A percentile compares a stretch with the other conserved stretches of the same genome.
Conservation (phyloP, 1,284 basidiomycete species). For the Fomes fomentarius region DNA sequence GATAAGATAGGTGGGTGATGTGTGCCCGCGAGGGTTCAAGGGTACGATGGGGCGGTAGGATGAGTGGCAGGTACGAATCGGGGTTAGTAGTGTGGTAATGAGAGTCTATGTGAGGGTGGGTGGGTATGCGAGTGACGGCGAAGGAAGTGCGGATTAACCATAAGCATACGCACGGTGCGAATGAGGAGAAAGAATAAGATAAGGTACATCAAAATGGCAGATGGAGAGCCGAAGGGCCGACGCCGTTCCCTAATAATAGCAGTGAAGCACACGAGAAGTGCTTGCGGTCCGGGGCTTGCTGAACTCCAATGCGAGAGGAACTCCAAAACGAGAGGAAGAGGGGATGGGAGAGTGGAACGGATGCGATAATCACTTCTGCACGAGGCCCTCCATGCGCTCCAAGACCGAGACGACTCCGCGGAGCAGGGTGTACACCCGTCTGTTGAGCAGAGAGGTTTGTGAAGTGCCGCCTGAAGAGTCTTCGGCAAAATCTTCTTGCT, state of each 20-base stretch:
- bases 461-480: slow-evolving; percentile 18
- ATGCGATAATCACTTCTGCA: slow-evolving; percentile 31
- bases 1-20: not conserved
- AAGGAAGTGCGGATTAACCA: not conserved
- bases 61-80: not conserved
- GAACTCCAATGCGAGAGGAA: too few relatives aligned
- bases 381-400: slow-evolving; percentile 64
- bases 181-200: slow-evolving; percentile 1
- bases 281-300: too few relatives aligned
- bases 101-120: not conserved
- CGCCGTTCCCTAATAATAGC: too few relatives aligned
- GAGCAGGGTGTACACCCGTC: slow-evolving; percentile 57
- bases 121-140: not conserved
- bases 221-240: not conserved
- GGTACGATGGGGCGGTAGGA: too few relatives aligned
- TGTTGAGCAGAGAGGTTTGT: slow-evolving; percentile 51
- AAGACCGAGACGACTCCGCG: slow-evolving; percentile 61
- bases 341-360: not conserved
- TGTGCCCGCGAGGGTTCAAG: too few relatives aligned
- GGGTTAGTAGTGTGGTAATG: not conserved
- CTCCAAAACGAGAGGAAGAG: not conserved
- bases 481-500: slow-evolving; percentile 19
- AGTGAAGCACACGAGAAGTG: too few relatives aligned
- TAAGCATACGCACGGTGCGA: not conserved
- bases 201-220: not conserved